Evolutionary conservation across 306 rosid species (phyloP).

Genomic region (Gillenia trifoliata): DNA sequence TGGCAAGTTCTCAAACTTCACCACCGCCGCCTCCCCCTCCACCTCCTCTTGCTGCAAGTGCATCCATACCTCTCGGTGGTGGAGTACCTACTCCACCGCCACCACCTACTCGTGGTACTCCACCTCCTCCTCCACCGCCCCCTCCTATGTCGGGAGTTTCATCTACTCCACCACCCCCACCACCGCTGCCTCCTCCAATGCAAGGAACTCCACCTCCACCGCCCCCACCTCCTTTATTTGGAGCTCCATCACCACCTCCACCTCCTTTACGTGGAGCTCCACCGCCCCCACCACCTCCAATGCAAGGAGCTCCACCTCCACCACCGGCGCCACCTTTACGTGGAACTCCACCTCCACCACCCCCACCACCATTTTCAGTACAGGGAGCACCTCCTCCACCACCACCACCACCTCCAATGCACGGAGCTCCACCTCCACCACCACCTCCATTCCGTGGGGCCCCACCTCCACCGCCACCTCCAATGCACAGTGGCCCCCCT

Average conservation of each 20-base stretch:
- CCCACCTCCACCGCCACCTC: conserved; percentile 35
- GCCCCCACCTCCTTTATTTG: conserved; percentile 3
- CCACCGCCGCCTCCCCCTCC: conserved; percentile 18
- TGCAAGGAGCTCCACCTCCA: conserved; percentile 19
- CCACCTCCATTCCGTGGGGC: conserved; percentile 6
- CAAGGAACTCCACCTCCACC: conserved; percentile 26
- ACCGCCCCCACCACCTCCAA: conserved; percentile 21
- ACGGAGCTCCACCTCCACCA: conserved; percentile 21
- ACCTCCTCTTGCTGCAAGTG: conserved; percentile 23
- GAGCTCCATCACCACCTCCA: conserved; percentile 31
- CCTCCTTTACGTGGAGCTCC: conserved; percentile 16
- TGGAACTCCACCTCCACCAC: conserved; percentile 35
- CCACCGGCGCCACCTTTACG: conserved; percentile 26
- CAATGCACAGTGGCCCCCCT: conserved; percentile 18
- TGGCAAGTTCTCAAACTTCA: conserved; percentile 21
- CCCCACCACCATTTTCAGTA: conserved; percentile 14
- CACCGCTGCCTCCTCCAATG: conserved; percentile 6
- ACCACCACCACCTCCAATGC: conserved; percentile 30
- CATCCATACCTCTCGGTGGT: conserved; percentile 14
- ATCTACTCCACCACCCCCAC: conserved; percentile 18
- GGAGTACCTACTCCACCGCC: conserved; percentile 14
- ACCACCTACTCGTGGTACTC: background rate
- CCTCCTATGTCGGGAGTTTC: conserved; percentile 17
- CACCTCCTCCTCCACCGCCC: conserved; percentile 21
- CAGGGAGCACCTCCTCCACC: conserved; percentile 22